Conservation (phyloP, 495 filamentous ascomycete genomes). For the Parmelia sp. region DNA sequence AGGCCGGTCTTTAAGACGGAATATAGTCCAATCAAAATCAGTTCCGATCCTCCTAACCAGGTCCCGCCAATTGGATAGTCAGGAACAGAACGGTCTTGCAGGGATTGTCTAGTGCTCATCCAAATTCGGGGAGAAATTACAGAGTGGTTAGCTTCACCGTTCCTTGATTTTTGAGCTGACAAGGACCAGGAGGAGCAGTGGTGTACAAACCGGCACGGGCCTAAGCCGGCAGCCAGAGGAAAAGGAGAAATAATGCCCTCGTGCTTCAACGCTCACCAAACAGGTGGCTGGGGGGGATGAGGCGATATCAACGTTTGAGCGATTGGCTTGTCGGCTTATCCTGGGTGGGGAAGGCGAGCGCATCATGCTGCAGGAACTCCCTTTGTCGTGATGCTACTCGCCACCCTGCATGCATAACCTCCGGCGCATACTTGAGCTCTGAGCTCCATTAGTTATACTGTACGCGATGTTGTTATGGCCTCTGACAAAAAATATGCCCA, state of each 20-base stretch:
- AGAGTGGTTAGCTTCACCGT: conserved; percentile 7
- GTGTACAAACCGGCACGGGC: conserved; percentile 16
- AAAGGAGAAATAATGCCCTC: conserved; percentile 7
- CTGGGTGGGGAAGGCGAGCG: conserved; percentile 3
- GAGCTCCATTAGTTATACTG: neutral
- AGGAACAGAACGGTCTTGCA: conserved; percentile 21
- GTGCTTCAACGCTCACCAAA: neutral
- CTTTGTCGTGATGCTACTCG: neutral
- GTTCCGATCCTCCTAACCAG: conserved; percentile 1
- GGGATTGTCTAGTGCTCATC: conserved; percentile 15
- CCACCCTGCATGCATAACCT: conserved; percentile 4
- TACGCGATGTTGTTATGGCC: neutral
- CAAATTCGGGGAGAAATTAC: conserved; percentile 7
- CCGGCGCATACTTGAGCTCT: conserved; percentile 4
- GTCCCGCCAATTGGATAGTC: conserved; percentile 26
- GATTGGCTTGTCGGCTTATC: neutral
- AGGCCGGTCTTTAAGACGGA: conserved; percentile 9
- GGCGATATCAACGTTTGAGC: conserved; percentile 2
- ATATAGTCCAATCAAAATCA: conserved; percentile 11
- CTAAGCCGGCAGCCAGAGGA: conserved; percentile 14
- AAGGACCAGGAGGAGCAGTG: conserved; percentile 4
- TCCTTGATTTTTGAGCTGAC: conserved; percentile 1
- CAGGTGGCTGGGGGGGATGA: neutral
- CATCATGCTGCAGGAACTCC: conserved; percentile 15
- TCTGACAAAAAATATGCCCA: neutral